Evolutionary conservation across 306 rosid genomes (phyloP), one percentile per base, ranked within the genome.

Genomic region (Cyamopsis tetragonoloba): DNA sequence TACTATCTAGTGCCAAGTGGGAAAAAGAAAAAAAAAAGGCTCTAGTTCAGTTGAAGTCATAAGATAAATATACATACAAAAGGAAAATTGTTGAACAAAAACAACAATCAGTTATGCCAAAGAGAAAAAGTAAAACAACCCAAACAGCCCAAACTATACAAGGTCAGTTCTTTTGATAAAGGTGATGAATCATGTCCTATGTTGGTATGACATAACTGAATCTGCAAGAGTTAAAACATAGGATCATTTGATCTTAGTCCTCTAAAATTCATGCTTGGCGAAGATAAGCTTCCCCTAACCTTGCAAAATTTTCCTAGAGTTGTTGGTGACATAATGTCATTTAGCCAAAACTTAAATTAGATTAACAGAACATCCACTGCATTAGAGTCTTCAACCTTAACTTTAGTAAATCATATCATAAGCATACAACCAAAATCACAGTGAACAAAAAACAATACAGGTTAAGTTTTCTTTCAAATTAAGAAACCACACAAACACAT

Each of bases 401-500:
- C 51, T 1, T 1, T 4, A 23, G 50, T n/a, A 28, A 78, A 19
- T 31, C n/a, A 44, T 39, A 49, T 17, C 19, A 24, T 37, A 56
- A 55, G 32, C 61, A 71, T 11, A 46, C 24, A 30, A 22, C 11
- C n/a, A 12, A 46, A 28, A 57, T 50, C 69, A 62, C 14, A 59
- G 39, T 18, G 57, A 43, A 24, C 2, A 1, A 20, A 57, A n/a
- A 69, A 39, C 5, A 78, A 19, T 9, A 48, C 26, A 23, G 26
- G 31, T 34, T 4, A 50, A 23, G 15, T 77, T 47, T 6, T 50
- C 66, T 30, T 47, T 67, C 56, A 59, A 37, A 68, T 57, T 7
- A 27, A 76, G 32, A 27, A 54, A 23, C 32, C 38, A 24, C 54
- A 10, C 30, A 44, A 27, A 24, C 54, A 10, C 30, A 44, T 19